Conservation (phyloP, 495 filamentous ascomycete species). For the Talaromyces borbonicus region DNA sequence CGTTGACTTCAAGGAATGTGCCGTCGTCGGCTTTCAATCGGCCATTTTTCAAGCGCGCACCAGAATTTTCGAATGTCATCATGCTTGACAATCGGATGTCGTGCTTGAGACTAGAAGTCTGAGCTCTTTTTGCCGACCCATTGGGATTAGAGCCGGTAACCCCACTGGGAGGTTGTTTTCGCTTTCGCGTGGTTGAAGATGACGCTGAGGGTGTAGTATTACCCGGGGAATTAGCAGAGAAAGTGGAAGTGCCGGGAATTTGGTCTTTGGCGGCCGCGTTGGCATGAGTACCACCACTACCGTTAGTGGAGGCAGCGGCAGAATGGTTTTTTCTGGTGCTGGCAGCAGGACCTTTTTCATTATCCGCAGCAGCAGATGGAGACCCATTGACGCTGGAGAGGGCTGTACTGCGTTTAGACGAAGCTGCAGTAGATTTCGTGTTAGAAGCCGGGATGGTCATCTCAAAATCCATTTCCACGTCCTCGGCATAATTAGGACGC, state of each 20-base stretch:
- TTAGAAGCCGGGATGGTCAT: conserved; percentile 25
- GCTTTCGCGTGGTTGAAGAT: conserved; percentile 53
- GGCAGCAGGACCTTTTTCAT: conserved; percentile 32
- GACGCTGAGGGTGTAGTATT: conserved; percentile 25
- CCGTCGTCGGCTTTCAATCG: conserved; percentile 86
- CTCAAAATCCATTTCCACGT: conserved; percentile 78
- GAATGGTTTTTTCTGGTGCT: conserved; percentile 35
- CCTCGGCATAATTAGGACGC: conserved; percentile 93
- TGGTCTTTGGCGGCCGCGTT: conserved; percentile 35
- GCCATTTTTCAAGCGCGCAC: conserved; percentile 60
- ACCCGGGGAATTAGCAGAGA: conserved; percentile 31
- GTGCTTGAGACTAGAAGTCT: conserved; percentile 8
- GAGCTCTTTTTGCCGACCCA: conserved; percentile 22
- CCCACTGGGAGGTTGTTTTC: conserved; percentile 60
- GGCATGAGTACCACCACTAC: conserved; percentile 18
- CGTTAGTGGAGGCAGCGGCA: conserved; percentile 23
- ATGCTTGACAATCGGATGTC: conserved; percentile 50
- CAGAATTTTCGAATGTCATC: conserved; percentile 69
- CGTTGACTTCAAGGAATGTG: conserved; percentile 70
- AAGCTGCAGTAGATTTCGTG: conserved; percentile 29
- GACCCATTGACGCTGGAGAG: conserved; percentile 22
- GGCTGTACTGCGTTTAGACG: conserved; percentile 31
- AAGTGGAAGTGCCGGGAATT: conserved; percentile 56
- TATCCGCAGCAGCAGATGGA: conserved; percentile 21
- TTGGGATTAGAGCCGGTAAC: conserved; percentile 38